These are phyloP conservation scores for Blumeriella jaapii DNA, from an alignment of 2,329 filamentous ascomycete genomes.

Conservation along the genomic window DNA sequence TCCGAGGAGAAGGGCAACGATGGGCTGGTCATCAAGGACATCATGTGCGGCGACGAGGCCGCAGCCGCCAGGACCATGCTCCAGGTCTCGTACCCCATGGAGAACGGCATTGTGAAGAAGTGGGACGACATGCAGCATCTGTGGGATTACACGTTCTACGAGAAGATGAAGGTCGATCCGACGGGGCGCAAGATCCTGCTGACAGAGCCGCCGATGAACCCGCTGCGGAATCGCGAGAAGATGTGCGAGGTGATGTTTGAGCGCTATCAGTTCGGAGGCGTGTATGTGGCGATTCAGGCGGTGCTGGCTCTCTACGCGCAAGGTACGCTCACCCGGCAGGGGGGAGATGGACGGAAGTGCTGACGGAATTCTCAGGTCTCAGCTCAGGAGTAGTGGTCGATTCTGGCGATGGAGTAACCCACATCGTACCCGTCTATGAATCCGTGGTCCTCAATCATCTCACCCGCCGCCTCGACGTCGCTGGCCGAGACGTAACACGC, in stretches of 20 bases:
- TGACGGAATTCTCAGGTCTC: constrained; percentile 48
- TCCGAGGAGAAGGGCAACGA: constrained; percentile 67
- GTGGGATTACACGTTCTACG: constrained; percentile 97
- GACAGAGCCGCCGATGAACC: constrained; percentile 97
- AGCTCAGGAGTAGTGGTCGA: constrained; percentile 96
- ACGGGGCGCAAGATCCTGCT: constrained; percentile 91
- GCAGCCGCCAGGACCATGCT: constrained; percentile 93
- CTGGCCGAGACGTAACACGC: constrained; percentile 93
- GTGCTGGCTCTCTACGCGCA: constrained; percentile 94
- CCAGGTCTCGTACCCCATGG: constrained; percentile 98
- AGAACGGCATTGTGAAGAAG: constrained; percentile 98
- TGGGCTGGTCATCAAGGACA: constrained; percentile 82
- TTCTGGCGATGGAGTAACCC: constrained; percentile 94
- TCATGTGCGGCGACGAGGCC: constrained; percentile 99
- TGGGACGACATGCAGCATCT: constrained; percentile 99
- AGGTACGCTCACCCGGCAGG: constrained; percentile 40
- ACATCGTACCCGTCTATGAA: constrained; percentile 98
- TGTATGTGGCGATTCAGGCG: constrained; percentile 96
- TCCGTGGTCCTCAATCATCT: constrained; percentile 96
- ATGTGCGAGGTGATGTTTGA: constrained; percentile 99
- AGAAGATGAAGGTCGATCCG: constrained; percentile 91
- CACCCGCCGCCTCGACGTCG: constrained; percentile 85
- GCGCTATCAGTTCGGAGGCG: constrained; percentile 87
- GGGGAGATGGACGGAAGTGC: not conserved
- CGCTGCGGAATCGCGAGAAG: constrained; percentile 88